phyloP scores from a whole-genome alignment of 108 stramenopile genomes.

The Cylindrotheca closterium region DNA sequence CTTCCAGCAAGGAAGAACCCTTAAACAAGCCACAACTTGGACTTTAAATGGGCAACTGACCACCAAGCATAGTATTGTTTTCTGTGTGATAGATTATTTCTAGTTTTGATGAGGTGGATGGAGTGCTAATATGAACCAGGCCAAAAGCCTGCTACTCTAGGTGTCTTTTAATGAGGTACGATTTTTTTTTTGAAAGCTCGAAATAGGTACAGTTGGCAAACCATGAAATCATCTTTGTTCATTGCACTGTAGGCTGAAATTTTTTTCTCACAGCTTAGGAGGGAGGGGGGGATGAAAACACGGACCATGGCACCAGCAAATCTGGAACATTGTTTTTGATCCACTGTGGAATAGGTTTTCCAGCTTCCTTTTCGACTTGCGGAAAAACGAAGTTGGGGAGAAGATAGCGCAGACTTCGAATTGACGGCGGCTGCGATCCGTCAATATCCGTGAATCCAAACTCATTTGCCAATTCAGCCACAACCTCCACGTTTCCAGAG shows the following conservation, averaged over 20 bases:
- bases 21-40: conserved; percentile 8
- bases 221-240: no score
- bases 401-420: conserved; percentile 64
- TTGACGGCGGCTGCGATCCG: conserved; percentile 60
- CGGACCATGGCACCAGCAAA: conserved; percentile 59
- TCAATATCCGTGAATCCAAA: conserved; percentile 78
- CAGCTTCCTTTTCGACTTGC: conserved; percentile 57
- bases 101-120: no score
- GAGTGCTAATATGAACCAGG: no score
- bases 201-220: no score
- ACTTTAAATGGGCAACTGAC: no score
- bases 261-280: no score
- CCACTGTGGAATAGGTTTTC: conserved; percentile 46
- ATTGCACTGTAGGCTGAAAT: no score
- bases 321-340: conserved; percentile 61
- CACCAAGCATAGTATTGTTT: no score
- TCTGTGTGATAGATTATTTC: no score
- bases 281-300: conserved; percentile 63
- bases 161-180: no score
- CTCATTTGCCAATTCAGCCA: conserved; percentile 88
- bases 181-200: no score
- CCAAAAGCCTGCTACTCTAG: no score
- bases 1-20: conserved; percentile 53
- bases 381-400: conserved; percentile 73
- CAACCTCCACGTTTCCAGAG: conserved; percentile 75